Conservation (phyloP, 2,329 filamentous ascomycete species). For the Juglanconis juglandina region DNA sequence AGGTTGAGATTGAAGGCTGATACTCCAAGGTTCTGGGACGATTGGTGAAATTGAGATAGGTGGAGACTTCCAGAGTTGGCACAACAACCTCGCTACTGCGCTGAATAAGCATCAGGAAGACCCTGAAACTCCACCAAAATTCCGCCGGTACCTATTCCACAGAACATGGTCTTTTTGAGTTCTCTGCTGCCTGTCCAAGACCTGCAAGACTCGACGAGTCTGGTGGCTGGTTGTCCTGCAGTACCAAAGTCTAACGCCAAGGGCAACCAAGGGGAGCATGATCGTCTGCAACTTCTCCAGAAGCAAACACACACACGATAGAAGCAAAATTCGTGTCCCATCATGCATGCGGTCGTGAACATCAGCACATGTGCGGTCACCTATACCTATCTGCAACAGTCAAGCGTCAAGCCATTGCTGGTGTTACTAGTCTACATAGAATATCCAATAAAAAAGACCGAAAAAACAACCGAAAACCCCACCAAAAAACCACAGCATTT, state of each 20-base stretch:
- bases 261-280: neutral
- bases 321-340: neutral
- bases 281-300: neutral
- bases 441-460: neutral
- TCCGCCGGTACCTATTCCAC: neutral
- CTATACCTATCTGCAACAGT: neutral
- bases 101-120: neutral
- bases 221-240: conserved; percentile 21
- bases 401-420: neutral
- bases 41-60: conserved; percentile 21
- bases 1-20: neutral
- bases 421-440: conserved; percentile 1
- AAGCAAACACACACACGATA: neutral
- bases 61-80: conserved; percentile 16
- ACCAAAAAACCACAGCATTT: neutral
- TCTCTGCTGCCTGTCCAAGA: neutral
- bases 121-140: conserved; percentile 2
- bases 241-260: conserved; percentile 27
- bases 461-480: too few species aligned
- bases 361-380: neutral
- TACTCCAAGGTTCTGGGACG: conserved; percentile 14
- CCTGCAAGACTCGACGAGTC: neutral
- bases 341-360: neutral
- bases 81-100: neutral
- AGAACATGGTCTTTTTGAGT: neutral